These are phyloP conservation scores for Trichoderma gracile DNA, from an alignment of 2,329 filamentous ascomycete genomes.

Conservation along the genomic window DNA sequence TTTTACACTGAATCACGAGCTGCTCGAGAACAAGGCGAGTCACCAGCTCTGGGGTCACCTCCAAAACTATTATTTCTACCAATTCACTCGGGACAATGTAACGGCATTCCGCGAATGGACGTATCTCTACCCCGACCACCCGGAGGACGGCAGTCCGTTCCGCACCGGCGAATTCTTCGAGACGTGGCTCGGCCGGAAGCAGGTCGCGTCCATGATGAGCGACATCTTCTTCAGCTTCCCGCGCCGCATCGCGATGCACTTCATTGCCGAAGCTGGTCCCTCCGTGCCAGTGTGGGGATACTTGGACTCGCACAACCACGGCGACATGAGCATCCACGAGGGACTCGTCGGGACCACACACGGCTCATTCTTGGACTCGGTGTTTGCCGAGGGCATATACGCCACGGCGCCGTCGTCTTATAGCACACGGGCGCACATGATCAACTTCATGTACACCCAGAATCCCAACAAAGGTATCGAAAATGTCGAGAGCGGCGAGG, in stretches of 20 bases:
- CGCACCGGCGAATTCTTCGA: conserved; percentile 58
- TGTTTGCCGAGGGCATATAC: background rate
- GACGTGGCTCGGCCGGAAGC: conserved; percentile 66
- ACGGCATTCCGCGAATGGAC: conserved; percentile 51
- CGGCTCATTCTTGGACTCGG: background rate
- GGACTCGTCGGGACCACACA: conserved; percentile 13
- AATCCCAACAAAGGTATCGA: conserved; percentile 27
- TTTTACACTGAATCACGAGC: conserved; percentile 56
- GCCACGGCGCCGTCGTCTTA: conserved; percentile 51
- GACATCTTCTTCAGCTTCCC: conserved; percentile 20
- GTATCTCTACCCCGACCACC: conserved; percentile 53
- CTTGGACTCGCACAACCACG: conserved; percentile 6
- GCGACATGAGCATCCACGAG: background rate
- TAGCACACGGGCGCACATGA: conserved; percentile 49
- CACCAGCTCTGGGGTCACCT: conserved; percentile 57
- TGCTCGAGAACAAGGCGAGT: conserved; percentile 56
- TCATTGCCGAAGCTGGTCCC: conserved; percentile 1
- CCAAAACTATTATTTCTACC: conserved; percentile 50
- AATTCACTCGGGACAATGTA: conserved; percentile 31
- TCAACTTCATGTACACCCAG: conserved; percentile 18
- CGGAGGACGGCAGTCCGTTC: conserved; percentile 58
- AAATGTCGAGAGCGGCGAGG: conserved; percentile 29
- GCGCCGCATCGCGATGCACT: conserved; percentile 12
- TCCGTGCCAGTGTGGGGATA: conserved; percentile 20
- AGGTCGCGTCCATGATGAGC: conserved; percentile 50